Base-by-base conservation (phyloP, 1,284 basidiomycete genomes). In the Rhodotorula sp. region DNA sequence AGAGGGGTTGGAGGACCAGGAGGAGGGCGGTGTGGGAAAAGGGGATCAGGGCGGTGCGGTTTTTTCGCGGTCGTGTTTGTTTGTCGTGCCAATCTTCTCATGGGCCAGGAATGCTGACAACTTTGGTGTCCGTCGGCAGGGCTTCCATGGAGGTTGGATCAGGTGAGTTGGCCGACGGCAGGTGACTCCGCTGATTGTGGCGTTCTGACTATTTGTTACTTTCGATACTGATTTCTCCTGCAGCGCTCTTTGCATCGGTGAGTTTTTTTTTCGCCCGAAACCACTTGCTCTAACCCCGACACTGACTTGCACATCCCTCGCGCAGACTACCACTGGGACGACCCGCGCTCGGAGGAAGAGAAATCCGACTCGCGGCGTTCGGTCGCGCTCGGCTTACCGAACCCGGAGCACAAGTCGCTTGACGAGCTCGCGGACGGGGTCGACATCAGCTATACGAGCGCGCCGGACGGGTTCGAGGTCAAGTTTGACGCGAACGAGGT, bases 1-100 rank as follows among this genome's bases (percentile, higher is more conserved):
- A 44, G 20, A 48, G 60, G 20, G 49, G 67, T 1, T 46, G 60
- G 42, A 57, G 66, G 45, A 26, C 56, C 0, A 42, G 72, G 45
- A 42, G 68, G 49, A 44, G 72, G n/a, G 69, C 67, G 7, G 67
- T 62, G 33, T 45, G 68, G 49, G 72, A 74, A 59, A 69, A 67
- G 51, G 72, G 72, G 4, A 29, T 74, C 14, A 10, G 69, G 33
- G 63, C 72, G 20, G 67, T 66, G 18, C 55, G 62, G n/a, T n/a
- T 65, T 24, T 8, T 24, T 17, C 20, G 4, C 18, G 10, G 5
- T 24, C 48, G 14, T 7, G 10, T 26, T n/a, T n/a, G n/a, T n/a
- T n/a, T n/a, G n/a, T n/a, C n/a, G n/a, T n/a, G n/a, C n/a, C n/a
- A n/a, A n/a, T n/a, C n/a, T n/a, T n/a, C n/a, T n/a, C n/a, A n/a